Base-by-base conservation (phyloP, 257 asterid species). In the Rehmannia glutinosa region DNA sequence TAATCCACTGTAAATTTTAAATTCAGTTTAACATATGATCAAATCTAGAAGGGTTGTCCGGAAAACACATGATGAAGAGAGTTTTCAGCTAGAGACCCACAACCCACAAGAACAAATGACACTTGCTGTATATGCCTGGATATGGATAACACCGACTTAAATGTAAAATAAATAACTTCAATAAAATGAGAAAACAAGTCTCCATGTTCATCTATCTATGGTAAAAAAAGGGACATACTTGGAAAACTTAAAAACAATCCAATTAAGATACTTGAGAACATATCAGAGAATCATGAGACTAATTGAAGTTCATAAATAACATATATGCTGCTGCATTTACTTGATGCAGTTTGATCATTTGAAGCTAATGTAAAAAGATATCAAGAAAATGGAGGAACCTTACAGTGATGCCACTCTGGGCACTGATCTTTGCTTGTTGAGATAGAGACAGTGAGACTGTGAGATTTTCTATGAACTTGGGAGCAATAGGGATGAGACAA, bases 381-480 rank as follows among this genome's bases (percentile, higher is more conserved):
- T 9, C 32, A 12, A 25, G 64, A 25, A 33, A 39, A 64, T 9
- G 23, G 39, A 52, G 43, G 27, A 24, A 47, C 45, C 73, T 65
- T 67, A 73, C 75, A 16, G 28, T 35, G 24, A 43, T 11, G 28
- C 51, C 43, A 33, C n/a, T n/a, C n/a, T n/a, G n/a, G n/a, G n/a
- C n/a, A n/a, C 72, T 32, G 58, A 43, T 25, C 36, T 55, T 51
- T 42, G 66, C 67, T 30, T 20, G 64, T 3, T 45, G 1, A 33
- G n/a, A n/a, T n/a, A n/a, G 57, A 4, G 46, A 12, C 55, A 19
- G 49, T 30, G 71, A 23, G 53, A 42, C 1, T 1, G 19, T 1
- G 11, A 17, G 5, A 5, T 42, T 2, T 15, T 54, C 23, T 65
- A 38, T 11, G 24, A 7, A 32, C 17, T 20, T 57, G 46, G 33